These are phyloP conservation scores for Pichia norvegensis DNA, from an alignment of 1,139 yeast species.

Conservation along the genomic window DNA sequence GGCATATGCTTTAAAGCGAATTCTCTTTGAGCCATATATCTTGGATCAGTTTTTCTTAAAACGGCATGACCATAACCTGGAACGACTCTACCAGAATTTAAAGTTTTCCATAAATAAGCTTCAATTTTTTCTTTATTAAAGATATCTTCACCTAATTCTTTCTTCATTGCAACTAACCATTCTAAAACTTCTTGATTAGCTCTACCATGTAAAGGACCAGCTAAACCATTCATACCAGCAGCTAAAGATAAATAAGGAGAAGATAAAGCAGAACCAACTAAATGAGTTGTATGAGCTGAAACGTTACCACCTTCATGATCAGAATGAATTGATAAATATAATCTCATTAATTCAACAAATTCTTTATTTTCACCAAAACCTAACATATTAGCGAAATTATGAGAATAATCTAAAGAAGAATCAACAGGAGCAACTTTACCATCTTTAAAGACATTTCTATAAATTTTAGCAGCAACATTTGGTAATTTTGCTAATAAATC, in stretches of 20 bases:
- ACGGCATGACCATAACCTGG: slow-evolving; percentile 99
- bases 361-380: slow-evolving; percentile 77
- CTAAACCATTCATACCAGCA: slow-evolving; percentile 94
- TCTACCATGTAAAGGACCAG: slow-evolving; percentile 97
- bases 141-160: slow-evolving; percentile 59
- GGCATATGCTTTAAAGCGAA: slow-evolving; percentile 97
- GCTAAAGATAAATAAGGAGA: slow-evolving; percentile 90
- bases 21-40: slow-evolving; percentile 96
- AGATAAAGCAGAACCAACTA: slow-evolving; percentile 92
- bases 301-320: slow-evolving; percentile 99
- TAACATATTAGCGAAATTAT: slow-evolving; percentile 76
- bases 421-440: slow-evolving; percentile 73
- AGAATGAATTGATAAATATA: slow-evolving; percentile 90
- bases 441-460: slow-evolving; percentile 82
- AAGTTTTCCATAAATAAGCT: slow-evolving; percentile 84
- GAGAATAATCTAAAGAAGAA: slow-evolving; percentile 79
- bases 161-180: slow-evolving; percentile 80
- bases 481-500: slow-evolving; percentile 89
- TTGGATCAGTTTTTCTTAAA: slow-evolving; percentile 93
- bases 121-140: slow-evolving; percentile 69
- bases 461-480: slow-evolving; percentile 86
- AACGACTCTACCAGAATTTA: slow-evolving; percentile 88
- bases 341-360: slow-evolving; percentile 84
- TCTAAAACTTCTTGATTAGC: slow-evolving; percentile 97
- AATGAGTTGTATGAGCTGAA: slow-evolving; percentile 94